Percentiles rank a stretch among this genome's conserved stretches.
Evolutionary conservation across 2,329 filamentous ascomycete genomes (phyloP).

Genomic region (Claviceps pazoutovae): DNA sequence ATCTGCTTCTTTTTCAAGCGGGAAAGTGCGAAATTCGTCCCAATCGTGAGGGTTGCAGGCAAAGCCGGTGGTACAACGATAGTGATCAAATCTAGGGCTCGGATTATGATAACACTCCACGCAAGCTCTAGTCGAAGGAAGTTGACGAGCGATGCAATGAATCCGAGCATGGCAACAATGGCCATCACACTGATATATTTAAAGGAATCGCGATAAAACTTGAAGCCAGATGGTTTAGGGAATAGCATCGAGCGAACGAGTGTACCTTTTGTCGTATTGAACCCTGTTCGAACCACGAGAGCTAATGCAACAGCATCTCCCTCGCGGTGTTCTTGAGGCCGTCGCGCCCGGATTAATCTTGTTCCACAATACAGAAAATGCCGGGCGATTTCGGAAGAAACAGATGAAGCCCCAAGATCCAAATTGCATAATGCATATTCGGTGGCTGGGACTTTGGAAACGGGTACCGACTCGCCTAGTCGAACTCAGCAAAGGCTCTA

Average conservation of each 20-base stretch:
- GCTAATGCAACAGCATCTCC: slow-evolving; percentile 85
- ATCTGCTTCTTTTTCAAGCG: slow-evolving; percentile 81
- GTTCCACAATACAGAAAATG: slow-evolving; percentile 93
- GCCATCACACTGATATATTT: slow-evolving; percentile 97
- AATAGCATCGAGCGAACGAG: slow-evolving; percentile 96
- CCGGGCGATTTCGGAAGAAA: slow-evolving; percentile 69
- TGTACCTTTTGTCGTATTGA: slow-evolving; percentile 94
- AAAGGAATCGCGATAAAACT: slow-evolving; percentile 96
- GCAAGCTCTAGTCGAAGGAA: slow-evolving; percentile 73
- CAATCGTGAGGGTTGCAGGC: slow-evolving; percentile 88
- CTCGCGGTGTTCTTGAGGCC: slow-evolving; percentile 72
- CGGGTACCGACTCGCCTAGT: slow-evolving; percentile 79
- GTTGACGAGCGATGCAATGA: slow-evolving; percentile 82
- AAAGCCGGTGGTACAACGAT: slow-evolving; percentile 93
- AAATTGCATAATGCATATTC: slow-evolving; percentile 66
- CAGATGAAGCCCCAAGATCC: slow-evolving; percentile 65
- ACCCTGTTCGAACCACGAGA: slow-evolving; percentile 85
- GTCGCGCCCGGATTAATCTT: slow-evolving; percentile 79
- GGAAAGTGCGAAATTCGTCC: slow-evolving; percentile 84
- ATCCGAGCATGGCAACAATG: slow-evolving; percentile 69
- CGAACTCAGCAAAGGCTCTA: not conserved
- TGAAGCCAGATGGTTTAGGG: slow-evolving; percentile 95
- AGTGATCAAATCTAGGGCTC: slow-evolving; percentile 88
- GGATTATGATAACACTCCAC: slow-evolving; percentile 83
- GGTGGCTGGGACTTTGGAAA: slow-evolving; percentile 77